These are phyloP conservation scores for Globisporangium nodosum DNA, from an alignment of 352 stramenopile species.

Conservation along the genomic window DNA sequence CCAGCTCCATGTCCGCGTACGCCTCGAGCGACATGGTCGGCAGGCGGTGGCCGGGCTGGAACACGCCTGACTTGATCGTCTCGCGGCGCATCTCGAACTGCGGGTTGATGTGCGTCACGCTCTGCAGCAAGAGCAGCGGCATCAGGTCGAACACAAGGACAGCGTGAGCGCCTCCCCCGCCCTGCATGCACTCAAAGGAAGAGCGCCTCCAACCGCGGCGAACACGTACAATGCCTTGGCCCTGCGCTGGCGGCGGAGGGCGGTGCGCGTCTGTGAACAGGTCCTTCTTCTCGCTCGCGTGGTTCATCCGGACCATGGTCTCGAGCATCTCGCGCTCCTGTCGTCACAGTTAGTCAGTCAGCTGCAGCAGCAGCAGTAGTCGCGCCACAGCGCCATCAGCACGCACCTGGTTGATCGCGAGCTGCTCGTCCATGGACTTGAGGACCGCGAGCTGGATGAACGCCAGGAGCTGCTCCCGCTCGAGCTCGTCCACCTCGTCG, in stretches of 20 bases:
- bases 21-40: slow-evolving; percentile 95
- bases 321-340: slow-evolving; percentile 82
- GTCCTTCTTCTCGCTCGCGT: slow-evolving; percentile 41
- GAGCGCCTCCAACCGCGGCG: background rate
- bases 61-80: slow-evolving; percentile 86
- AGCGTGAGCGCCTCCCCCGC: background rate
- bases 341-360: background rate
- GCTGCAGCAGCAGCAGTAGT: too few species aligned
- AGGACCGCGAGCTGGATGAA: slow-evolving; percentile 73
- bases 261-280: slow-evolving; percentile 68
- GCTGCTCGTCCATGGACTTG: slow-evolving; percentile 78
- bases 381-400: background rate
- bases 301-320: slow-evolving; percentile 82
- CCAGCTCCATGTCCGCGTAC: slow-evolving; percentile 86
- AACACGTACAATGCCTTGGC: slow-evolving; percentile 72
- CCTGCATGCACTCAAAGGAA: background rate
- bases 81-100: slow-evolving; percentile 87
- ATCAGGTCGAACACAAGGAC: background rate
- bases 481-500: slow-evolving; percentile 64
- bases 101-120: slow-evolving; percentile 79
- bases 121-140: slow-evolving; percentile 24
- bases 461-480: slow-evolving; percentile 77
- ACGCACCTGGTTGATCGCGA: slow-evolving; percentile 53
- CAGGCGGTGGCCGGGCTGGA: slow-evolving; percentile 93
- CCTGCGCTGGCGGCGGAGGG: slow-evolving; percentile 46